Conservation (phyloP, 2,329 filamentous ascomycete species). For the Colletotrichum tanaceti region DNA sequence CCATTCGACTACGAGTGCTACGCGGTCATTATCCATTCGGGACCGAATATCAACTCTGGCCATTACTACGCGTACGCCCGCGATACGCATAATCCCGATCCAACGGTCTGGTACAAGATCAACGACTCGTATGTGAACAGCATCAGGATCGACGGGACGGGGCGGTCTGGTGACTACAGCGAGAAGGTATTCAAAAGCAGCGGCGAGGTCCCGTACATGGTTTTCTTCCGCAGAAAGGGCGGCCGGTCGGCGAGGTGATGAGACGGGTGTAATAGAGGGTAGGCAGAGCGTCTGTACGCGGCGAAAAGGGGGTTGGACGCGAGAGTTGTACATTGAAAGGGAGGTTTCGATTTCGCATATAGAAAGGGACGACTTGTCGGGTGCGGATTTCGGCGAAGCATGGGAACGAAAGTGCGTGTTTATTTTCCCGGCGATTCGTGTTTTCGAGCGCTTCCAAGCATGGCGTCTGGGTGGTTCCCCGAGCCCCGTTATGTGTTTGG, state of each 20-base stretch:
- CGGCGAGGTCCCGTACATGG: constrained; percentile 59
- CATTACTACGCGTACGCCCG: constrained; percentile 83
- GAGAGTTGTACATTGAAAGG: not conserved
- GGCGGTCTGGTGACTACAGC: constrained; percentile 49
- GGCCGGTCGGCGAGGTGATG: constrained; percentile 25
- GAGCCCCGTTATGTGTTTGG: constrained; percentile 18
- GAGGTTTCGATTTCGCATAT: constrained; percentile 1
- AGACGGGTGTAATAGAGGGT: constrained; percentile 13
- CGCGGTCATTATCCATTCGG: constrained; percentile 83
- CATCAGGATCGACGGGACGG: constrained; percentile 56
- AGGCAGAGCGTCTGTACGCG: not conserved
- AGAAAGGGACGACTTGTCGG: constrained; percentile 9
- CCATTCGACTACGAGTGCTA: constrained; percentile 87
- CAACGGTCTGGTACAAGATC: constrained; percentile 61
- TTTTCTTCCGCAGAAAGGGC: constrained; percentile 58
- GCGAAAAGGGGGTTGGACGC: not conserved
- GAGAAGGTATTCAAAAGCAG: constrained; percentile 54
- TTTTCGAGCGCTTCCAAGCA: constrained; percentile 39
- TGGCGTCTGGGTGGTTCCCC: constrained; percentile 30
- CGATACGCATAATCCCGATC: constrained; percentile 61
- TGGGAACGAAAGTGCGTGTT: not conserved
- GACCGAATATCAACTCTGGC: constrained; percentile 74
- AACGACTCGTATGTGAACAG: constrained; percentile 58
- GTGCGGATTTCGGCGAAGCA: constrained; percentile 4
- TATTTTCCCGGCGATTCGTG: not conserved